Conservation (phyloP, 2,329 filamentous ascomycete species). For the Epichloe gansuensis region DNA sequence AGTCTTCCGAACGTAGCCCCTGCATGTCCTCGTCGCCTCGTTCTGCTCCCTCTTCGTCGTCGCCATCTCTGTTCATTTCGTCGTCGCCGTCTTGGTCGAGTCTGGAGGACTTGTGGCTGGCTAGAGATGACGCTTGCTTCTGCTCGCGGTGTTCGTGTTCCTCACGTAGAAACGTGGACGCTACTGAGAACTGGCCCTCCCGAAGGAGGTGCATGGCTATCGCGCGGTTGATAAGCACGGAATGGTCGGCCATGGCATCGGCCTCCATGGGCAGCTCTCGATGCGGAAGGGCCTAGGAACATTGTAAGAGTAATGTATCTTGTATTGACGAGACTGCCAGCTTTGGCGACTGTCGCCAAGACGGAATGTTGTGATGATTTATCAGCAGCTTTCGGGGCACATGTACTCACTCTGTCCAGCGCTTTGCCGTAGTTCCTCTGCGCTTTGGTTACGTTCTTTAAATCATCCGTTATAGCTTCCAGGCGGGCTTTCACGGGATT, state of each 20-base stretch:
- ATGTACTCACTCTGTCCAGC: constrained; percentile 55
- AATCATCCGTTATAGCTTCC: constrained; percentile 63
- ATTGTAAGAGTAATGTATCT: neutral
- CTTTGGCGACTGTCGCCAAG: neutral
- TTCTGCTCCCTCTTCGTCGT: constrained; percentile 8
- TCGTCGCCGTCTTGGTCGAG: constrained; percentile 21
- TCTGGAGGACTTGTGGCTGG: constrained; percentile 7
- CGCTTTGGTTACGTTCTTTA: constrained; percentile 72
- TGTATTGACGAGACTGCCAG: neutral
- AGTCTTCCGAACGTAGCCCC: constrained; percentile 27
- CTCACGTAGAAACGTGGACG: constrained; percentile 73
- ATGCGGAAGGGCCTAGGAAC: constrained; percentile 23
- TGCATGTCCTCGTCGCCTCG: constrained; percentile 14
- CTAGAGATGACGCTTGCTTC: constrained; percentile 8
- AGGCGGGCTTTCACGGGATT: constrained; percentile 73
- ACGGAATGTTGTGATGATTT: neutral
- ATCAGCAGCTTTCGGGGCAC: neutral
- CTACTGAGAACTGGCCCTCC: constrained; percentile 85
- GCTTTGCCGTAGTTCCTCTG: constrained; percentile 77
- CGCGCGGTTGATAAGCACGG: constrained; percentile 73
- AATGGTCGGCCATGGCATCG: constrained; percentile 65
- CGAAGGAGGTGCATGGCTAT: constrained; percentile 94
- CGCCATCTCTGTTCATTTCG: constrained; percentile 17
- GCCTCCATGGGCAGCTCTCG: constrained; percentile 64
- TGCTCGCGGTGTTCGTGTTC: constrained; percentile 27